Percentiles rank a stretch among this genome's conserved stretches.
Evolutionary conservation across 345 rosid genomes (phyloP).

Genomic region (Xanthoceras sorbifolium): DNA sequence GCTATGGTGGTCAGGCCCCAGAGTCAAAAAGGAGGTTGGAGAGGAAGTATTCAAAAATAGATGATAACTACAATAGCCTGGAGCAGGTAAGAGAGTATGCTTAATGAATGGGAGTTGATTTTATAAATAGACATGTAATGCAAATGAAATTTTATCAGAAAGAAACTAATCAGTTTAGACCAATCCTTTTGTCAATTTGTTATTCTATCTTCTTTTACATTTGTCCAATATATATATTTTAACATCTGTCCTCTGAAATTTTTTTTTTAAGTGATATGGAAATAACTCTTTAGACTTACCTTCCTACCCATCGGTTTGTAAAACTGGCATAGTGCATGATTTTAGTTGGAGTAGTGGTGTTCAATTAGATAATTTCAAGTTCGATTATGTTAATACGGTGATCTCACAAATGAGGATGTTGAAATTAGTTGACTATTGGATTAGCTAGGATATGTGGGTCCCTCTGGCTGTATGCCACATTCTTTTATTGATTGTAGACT

Average conservation of each 20-base stretch:
- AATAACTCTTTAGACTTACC: too few species aligned
- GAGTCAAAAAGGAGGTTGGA: conserved; percentile 46
- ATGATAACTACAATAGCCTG: conserved; percentile 59
- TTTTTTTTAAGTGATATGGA: too few species aligned
- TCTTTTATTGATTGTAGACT: not conserved
- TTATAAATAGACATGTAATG: not conserved
- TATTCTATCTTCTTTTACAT: not conserved
- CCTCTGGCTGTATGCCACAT: not conserved
- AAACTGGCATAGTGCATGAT: not conserved
- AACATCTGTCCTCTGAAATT: too few species aligned
- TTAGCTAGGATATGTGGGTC: not conserved
- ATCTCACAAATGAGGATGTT: not conserved
- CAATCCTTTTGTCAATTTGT: not conserved
- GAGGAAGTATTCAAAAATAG: conserved; percentile 69
- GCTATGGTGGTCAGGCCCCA: conserved; percentile 36
- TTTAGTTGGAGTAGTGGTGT: not conserved
- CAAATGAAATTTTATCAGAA: not conserved
- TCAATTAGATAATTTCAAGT: not conserved
- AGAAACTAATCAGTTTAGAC: not conserved
- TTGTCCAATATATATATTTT: not conserved
- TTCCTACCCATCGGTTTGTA: not conserved
- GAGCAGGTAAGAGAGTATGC: conserved; percentile 49
- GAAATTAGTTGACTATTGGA: not conserved
- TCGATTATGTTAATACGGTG: not conserved
- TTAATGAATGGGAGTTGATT: not conserved